Conservation (phyloP, 2,329 filamentous ascomycete species). For the Aspergillus fumigatiaffinis region DNA sequence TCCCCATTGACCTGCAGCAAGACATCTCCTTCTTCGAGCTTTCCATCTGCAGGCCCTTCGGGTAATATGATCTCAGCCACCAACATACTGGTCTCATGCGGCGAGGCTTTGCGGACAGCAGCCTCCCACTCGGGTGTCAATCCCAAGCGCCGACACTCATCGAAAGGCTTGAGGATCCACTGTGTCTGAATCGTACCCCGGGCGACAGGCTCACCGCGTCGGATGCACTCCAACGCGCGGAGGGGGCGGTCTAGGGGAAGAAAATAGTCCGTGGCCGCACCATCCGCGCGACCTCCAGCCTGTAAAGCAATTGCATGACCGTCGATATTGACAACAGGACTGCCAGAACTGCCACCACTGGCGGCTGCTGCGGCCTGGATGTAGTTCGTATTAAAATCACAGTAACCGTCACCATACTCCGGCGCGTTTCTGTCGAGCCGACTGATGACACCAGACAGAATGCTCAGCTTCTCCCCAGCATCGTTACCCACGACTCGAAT, state of each 20-base stretch:
- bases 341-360: conserved; percentile 95
- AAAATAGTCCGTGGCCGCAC: conserved; percentile 96
- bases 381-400: conserved; percentile 95
- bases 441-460: conserved; percentile 94
- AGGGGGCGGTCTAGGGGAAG: conserved; percentile 86
- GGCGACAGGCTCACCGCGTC: conserved; percentile 68
- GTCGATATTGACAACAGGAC: conserved; percentile 93
- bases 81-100: conserved; percentile 93
- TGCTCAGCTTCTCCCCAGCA: conserved; percentile 96
- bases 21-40: conserved; percentile 92
- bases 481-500: conserved; percentile 98
- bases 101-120: conserved; percentile 75
- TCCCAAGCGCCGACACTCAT: conserved; percentile 88
- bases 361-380: conserved; percentile 97
- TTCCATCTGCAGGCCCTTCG: conserved; percentile 78
- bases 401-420: conserved; percentile 96
- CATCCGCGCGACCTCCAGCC: conserved; percentile 88
- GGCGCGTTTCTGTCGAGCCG: conserved; percentile 93
- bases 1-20: conserved; percentile 90
- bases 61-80: conserved; percentile 94
- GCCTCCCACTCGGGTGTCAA: conserved; percentile 83
- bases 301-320: conserved; percentile 89
- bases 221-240: conserved; percentile 81
- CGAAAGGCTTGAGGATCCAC: conserved; percentile 94
- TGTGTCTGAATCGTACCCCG: conserved; percentile 97